Conservation (phyloP, 768 basidiomycete species). For the Gymnopilus dilepis region DNA sequence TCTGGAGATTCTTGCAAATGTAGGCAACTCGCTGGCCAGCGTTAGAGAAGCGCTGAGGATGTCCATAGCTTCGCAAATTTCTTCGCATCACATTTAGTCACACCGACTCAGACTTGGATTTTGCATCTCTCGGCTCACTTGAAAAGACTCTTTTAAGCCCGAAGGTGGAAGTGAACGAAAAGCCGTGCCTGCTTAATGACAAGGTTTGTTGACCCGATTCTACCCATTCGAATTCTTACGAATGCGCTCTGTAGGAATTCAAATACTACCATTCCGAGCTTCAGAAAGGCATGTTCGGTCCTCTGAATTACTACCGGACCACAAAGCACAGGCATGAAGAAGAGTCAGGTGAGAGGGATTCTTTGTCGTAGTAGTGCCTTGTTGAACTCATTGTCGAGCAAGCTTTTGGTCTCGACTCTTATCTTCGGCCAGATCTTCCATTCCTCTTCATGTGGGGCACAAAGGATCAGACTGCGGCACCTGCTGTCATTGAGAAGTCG, state of each 20-base stretch:
- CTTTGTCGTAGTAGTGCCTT: background rate
- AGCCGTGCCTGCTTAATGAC: constrained; percentile 32
- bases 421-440: constrained; percentile 54
- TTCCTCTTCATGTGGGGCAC: constrained; percentile 68
- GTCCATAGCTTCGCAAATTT: constrained; percentile 44
- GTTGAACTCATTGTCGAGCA: constrained; percentile 2
- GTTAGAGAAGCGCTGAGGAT: background rate
- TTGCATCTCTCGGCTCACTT: constrained; percentile 30
- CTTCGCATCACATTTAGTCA: constrained; percentile 34
- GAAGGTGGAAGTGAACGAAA: constrained; percentile 10
- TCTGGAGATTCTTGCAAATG: constrained; percentile 60
- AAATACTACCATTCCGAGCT: constrained; percentile 55
- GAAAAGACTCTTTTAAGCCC: constrained; percentile 29
- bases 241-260: constrained; percentile 50
- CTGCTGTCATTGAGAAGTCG: constrained; percentile 45
- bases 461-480: constrained; percentile 53
- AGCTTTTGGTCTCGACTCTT: constrained; percentile 51
- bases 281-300: constrained; percentile 63
- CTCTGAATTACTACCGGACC: constrained; percentile 81
- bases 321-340: constrained; percentile 66
- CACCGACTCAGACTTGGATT: constrained; percentile 24
- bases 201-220: constrained; percentile 20
- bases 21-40: constrained; percentile 26
- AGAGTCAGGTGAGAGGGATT: constrained; percentile 46
- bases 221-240: constrained; percentile 9